A percentile compares a stretch with the other conserved stretches of the same genome.
Conservation (phyloP, 2,329 filamentous ascomycete genomes). For the Camillea tinctor region DNA sequence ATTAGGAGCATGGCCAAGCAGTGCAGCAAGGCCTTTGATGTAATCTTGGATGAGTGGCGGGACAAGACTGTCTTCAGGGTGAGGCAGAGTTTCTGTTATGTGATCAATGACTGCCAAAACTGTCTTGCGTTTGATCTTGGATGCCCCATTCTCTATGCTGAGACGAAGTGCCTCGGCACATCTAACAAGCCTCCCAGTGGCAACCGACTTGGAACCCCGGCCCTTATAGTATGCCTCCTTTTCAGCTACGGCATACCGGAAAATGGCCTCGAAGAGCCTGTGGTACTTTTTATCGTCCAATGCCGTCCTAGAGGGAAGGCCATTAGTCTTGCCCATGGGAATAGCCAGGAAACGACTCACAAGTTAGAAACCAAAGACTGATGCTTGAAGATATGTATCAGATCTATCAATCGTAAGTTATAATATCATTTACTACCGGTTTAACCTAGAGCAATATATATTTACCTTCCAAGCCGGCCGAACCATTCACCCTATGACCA, state of each 20-base stretch:
- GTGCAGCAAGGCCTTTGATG: conserved; percentile 67
- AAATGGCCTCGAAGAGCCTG: conserved; percentile 76
- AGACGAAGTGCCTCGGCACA: conserved; percentile 71
- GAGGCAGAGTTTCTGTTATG: conserved; percentile 71
- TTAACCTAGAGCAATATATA: neutral
- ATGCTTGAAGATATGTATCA: conserved; percentile 32
- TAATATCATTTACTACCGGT: neutral
- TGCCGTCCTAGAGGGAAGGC: conserved; percentile 15
- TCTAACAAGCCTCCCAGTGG: conserved; percentile 58
- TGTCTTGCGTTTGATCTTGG: conserved; percentile 71
- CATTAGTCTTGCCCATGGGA: conserved; percentile 1
- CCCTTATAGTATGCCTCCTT: conserved; percentile 61
- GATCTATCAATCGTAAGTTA: conserved; percentile 18
- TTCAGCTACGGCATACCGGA: conserved; percentile 66
- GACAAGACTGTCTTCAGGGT: conserved; percentile 60
- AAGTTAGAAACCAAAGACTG: conserved; percentile 25
- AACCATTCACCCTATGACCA: conserved; percentile 23
- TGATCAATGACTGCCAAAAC: conserved; percentile 78
- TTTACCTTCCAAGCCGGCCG: conserved; percentile 29
- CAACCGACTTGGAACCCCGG: conserved; percentile 36
- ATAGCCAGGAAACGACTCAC: conserved; percentile 16
- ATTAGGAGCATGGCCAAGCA: conserved; percentile 73
- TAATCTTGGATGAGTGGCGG: conserved; percentile 74
- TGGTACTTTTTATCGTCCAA: conserved; percentile 79
- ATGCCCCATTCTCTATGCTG: conserved; percentile 66